Evolutionary conservation across 1,284 basidiomycete genomes (phyloP), one percentile per base, ranked within the genome.

Genomic region (Austroboletus sp.): DNA sequence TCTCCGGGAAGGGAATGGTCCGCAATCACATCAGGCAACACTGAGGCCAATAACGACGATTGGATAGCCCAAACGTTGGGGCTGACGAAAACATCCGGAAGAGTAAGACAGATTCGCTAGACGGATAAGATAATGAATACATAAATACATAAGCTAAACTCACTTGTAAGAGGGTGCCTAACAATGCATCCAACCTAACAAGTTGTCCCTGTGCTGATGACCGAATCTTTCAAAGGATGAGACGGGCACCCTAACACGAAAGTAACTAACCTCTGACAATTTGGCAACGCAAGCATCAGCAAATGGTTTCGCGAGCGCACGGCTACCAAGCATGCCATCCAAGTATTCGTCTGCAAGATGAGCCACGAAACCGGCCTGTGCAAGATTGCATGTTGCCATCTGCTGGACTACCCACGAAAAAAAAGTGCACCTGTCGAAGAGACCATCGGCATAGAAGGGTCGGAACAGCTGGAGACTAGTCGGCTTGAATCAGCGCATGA

Each of bases 391-490:
- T 0, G 71, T 70, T 6, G 68, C 63, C 70, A 94, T 78, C 56
- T 87, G 84, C 44, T 89, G 82, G 11, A 90, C 79, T 37, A 95
- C 69, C 92, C 93, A 98, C 6, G 75, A 71, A 9, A 91, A 74
- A 59, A 95, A 85, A 0, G 85, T 79, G 16, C 80, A 75, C 41
- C 81, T 80, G 54, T 96, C 92, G 17, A 98, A 78, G 9, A 98
- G 75, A 12, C 83, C 80, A 56, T 90, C 85, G 0, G 78, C 71
- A 62, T 89, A 89, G 58, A 96, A 86, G 5, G 82, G 77, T 19
- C 83, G 79, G 27, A 95, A 69, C 2, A 95, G 73, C 50, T 77
- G 74, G 3, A 89, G 72, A 44, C 90, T 93, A 42, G 27, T 29
- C 40, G 46, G 26, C 46, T 9, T 19, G 29, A 15, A 45, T 62